Evolutionary conservation across 192 early-diverging fungal species (phyloP).

Genomic region (Coemansia aciculifera): DNA sequence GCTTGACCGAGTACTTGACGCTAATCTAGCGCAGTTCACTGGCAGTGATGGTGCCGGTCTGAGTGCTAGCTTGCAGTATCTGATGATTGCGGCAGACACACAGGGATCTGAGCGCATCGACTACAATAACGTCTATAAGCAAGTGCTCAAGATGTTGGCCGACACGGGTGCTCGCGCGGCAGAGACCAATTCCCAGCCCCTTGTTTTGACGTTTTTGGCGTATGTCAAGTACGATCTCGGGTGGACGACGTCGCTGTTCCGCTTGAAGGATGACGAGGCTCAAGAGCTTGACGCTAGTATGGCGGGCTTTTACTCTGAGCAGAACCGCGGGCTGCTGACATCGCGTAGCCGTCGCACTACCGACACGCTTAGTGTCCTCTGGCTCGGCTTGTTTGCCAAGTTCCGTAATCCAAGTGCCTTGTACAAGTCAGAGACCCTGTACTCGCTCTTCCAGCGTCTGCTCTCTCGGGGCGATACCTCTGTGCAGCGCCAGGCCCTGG

Average conservation of each 20-base stretch:
- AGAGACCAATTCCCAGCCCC: slow-evolving; percentile 62
- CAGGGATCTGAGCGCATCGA: slow-evolving; percentile 60
- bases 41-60: background rate
- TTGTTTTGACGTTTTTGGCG: slow-evolving; percentile 66
- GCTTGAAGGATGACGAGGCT: slow-evolving; percentile 8
- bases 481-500: slow-evolving; percentile 77
- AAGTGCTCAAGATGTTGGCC: slow-evolving; percentile 62
- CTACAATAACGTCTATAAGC: slow-evolving; percentile 68
- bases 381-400: slow-evolving; percentile 42
- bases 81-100: slow-evolving; percentile 15
- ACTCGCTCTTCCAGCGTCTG: slow-evolving; percentile 63
- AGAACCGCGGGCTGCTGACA: slow-evolving; percentile 28
- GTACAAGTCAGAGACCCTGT: slow-evolving; percentile 20
- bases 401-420: slow-evolving; percentile 39
- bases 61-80: slow-evolving; percentile 6
- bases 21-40: slow-evolving; percentile 10
- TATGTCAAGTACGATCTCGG: slow-evolving; percentile 47
- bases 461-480: slow-evolving; percentile 78
- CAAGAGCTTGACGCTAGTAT: slow-evolving; percentile 15
- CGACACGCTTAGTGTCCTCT: slow-evolving; percentile 26
- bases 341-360: slow-evolving; percentile 16
- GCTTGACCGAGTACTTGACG: slow-evolving; percentile 22
- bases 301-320: slow-evolving; percentile 3
- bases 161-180: slow-evolving; percentile 61
- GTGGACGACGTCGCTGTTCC: slow-evolving; percentile 39